These are phyloP conservation scores for Grosmannia clavigera DNA, from an alignment of 2,329 filamentous ascomycete genomes.

Conservation along the genomic window DNA sequence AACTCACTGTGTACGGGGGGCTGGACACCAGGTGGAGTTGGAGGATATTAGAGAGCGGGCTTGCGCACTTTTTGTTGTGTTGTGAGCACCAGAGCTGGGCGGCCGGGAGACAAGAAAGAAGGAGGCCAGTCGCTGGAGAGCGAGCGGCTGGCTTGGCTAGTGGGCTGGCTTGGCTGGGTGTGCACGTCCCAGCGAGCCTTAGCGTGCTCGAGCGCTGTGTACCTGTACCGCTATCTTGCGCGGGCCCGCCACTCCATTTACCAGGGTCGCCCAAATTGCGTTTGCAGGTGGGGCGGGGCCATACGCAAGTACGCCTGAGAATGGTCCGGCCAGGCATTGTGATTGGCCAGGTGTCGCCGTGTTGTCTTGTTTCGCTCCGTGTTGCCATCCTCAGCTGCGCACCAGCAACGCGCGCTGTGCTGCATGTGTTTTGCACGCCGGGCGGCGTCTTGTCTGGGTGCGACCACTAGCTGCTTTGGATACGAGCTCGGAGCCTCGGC, in stretches of 20 bases:
- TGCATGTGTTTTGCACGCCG: background rate
- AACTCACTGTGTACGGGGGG: background rate
- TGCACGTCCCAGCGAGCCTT: background rate
- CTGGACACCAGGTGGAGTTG: constrained; percentile 3
- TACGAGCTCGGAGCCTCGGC: too few relatives aligned
- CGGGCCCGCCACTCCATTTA: background rate
- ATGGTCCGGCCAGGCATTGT: background rate
- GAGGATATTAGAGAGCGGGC: constrained; percentile 1
- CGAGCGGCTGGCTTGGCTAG: background rate
- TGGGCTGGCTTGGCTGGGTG: background rate
- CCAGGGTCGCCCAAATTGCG: background rate
- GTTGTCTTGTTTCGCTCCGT: background rate
- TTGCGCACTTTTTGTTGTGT: constrained; percentile 11
- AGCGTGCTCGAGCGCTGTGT: background rate
- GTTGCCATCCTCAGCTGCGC: background rate
- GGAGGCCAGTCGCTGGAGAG: background rate
- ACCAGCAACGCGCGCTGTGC: background rate
- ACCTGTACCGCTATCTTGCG: background rate
- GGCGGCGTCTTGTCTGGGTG: too few relatives aligned
- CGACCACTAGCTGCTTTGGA: too few relatives aligned
- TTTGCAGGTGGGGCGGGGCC: background rate
- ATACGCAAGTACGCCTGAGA: background rate
- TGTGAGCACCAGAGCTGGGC: constrained; percentile 9
- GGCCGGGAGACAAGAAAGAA: constrained; percentile 10
- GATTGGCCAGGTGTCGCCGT: background rate